Conservation (phyloP, 306 rosid species). For the Casuarina equisetifolia region DNA sequence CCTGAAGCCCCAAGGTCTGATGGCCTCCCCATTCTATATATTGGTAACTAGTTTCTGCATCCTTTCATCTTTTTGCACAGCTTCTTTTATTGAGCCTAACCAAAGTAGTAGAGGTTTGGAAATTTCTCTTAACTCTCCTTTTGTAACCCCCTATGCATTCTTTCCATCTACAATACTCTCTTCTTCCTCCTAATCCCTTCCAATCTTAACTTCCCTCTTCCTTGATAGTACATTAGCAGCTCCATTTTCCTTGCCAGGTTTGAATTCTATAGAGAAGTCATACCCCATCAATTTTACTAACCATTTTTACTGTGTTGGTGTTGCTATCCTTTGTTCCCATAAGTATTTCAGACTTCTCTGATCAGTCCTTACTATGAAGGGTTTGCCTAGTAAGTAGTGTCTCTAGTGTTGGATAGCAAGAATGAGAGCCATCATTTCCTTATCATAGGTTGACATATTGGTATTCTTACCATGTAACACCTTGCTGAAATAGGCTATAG, state of each 20-base stretch:
- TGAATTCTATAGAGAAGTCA: neutral
- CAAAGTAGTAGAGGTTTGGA: too few species aligned
- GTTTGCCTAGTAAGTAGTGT: neutral
- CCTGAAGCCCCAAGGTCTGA: neutral
- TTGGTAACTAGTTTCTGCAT: neutral
- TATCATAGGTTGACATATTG: neutral
- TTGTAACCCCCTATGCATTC: rapidly evolving
- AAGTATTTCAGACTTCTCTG: too few species aligned
- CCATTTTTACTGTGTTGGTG: neutral
- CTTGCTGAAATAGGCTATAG: neutral
- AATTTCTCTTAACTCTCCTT: too few species aligned
- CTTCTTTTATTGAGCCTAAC: too few species aligned
- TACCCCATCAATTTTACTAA: neutral
- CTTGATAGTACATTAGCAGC: neutral
- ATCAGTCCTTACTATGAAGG: neutral
- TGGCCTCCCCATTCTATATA: neutral
- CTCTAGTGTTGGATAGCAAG: neutral
- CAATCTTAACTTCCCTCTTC: neutral
- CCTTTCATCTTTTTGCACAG: too few species aligned
- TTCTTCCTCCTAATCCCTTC: neutral
- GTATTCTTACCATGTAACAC: neutral
- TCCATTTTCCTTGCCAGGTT: neutral
- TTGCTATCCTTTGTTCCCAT: neutral
- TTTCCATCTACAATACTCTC: neutral
- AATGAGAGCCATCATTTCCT: neutral